phyloP scores from a whole-genome alignment of 2,329 filamentous ascomycete species.

The Ophiostoma montium region DNA sequence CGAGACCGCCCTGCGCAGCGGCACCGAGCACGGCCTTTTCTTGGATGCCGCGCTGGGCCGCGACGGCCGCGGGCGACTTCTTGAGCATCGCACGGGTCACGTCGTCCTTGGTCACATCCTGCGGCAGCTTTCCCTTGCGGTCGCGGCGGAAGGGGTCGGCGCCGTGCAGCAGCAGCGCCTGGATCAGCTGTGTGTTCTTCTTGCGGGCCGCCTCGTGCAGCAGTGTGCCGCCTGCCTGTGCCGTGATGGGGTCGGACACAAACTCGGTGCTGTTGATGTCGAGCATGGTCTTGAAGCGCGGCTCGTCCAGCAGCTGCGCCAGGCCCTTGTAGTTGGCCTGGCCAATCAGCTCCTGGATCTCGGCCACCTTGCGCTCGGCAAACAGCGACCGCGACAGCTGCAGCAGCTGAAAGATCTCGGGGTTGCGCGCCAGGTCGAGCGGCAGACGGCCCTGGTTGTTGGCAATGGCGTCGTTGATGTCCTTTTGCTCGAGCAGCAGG shows the following conservation, averaged over 20 bases:
- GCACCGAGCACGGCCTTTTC: conserved; percentile 91
- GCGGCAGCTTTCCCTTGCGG: conserved; percentile 85
- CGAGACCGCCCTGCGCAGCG: conserved; percentile 36
- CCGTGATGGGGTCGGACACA: conserved; percentile 62
- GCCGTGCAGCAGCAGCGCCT: conserved; percentile 81
- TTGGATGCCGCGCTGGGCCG: conserved; percentile 87
- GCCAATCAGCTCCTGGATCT: conserved; percentile 67
- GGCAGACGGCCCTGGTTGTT: conserved; percentile 78
- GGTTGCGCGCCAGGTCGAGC: conserved; percentile 76
- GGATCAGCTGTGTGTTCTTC: conserved; percentile 74
- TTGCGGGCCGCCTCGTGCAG: conserved; percentile 86
- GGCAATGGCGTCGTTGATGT: conserved; percentile 74
- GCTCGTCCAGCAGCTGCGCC: conserved; percentile 69
- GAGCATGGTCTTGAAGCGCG: conserved; percentile 68
- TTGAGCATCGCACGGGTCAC: conserved; percentile 78
- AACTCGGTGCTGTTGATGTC: conserved; percentile 91
- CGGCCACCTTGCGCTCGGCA: conserved; percentile 70
- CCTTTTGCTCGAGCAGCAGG: conserved; percentile 65
- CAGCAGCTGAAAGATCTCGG: conserved; percentile 90
- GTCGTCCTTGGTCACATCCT: conserved; percentile 94
- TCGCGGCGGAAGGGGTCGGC: conserved; percentile 93
- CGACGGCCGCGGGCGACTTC: conserved; percentile 83
- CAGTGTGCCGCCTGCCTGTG: conserved; percentile 76
- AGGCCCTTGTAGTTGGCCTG: conserved; percentile 62
- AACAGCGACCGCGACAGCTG: conserved; percentile 84